Percentiles rank a stretch among this genome's conserved stretches.
These are phyloP conservation scores for Achlya hypogyna DNA, from an alignment of 352 stramenopile species.

Conservation along the genomic window DNA sequence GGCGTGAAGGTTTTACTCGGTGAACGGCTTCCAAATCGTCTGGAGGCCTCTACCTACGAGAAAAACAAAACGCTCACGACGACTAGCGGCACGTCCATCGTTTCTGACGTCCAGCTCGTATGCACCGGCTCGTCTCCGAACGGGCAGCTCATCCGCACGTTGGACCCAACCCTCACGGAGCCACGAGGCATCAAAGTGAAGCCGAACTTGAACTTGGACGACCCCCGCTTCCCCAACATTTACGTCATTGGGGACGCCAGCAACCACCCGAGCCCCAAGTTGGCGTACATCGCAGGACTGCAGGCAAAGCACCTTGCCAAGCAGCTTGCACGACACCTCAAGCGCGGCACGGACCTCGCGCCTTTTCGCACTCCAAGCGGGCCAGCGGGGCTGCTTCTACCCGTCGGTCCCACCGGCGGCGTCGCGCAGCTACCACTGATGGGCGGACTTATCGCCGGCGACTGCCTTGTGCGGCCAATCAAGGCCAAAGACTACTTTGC, in stretches of 20 bases:
- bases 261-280: slow-evolving; percentile 39
- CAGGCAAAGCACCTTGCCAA: slow-evolving; percentile 36
- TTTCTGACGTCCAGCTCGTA: slow-evolving; percentile 46
- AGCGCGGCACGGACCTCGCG: slow-evolving; percentile 23
- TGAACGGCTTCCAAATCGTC: slow-evolving; percentile 36
- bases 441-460: slow-evolving; percentile 30
- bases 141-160: slow-evolving; percentile 23
- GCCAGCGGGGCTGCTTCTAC: slow-evolving; percentile 29
- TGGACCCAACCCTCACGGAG: slow-evolving; percentile 39
- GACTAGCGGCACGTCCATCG: slow-evolving; percentile 36
- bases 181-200: slow-evolving; percentile 40
- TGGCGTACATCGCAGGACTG: slow-evolving; percentile 30
- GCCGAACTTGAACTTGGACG: slow-evolving; percentile 35
- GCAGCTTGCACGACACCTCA: slow-evolving; percentile 27
- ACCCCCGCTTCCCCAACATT: slow-evolving; percentile 34
- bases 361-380: slow-evolving; percentile 28
- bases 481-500: slow-evolving; percentile 31
- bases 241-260: slow-evolving; percentile 49
- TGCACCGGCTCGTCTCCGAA: slow-evolving; percentile 31
- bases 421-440: slow-evolving; percentile 37
- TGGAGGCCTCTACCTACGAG: slow-evolving; percentile 31
- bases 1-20: slow-evolving; percentile 44
- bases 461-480: slow-evolving; percentile 32
- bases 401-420: slow-evolving; percentile 28
- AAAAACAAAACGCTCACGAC: slow-evolving; percentile 33